Conservation (phyloP, 140 eudicot genomes). For the Stevia rebaudiana region DNA sequence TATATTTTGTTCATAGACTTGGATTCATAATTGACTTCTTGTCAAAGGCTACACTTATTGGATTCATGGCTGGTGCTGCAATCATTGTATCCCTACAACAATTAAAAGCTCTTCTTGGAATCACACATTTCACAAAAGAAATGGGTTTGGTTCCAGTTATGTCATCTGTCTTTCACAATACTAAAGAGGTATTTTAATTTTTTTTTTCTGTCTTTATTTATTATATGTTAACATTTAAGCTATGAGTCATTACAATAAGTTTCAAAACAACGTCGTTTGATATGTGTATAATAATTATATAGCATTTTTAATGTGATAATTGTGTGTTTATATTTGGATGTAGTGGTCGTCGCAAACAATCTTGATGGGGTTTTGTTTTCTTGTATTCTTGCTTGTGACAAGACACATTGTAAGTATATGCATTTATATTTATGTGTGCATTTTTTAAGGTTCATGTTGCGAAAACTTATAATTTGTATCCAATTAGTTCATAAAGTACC, state of each 20-base stretch:
- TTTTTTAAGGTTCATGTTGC: too few species aligned
- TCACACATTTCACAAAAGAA: slow-evolving; percentile 80
- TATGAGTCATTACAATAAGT: background rate
- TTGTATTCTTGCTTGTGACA: slow-evolving; percentile 51
- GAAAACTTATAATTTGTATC: background rate
- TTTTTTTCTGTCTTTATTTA: too few species aligned
- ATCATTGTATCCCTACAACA: slow-evolving; percentile 92
- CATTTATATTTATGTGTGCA: too few species aligned
- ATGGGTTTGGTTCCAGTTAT: slow-evolving; percentile 88
- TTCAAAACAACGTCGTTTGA: background rate
- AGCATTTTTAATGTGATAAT: too few species aligned
- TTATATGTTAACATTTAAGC: too few species aligned
- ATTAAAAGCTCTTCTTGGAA: slow-evolving; percentile 88
- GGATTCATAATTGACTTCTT: slow-evolving; percentile 94
- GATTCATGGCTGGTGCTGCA: slow-evolving; percentile 99
- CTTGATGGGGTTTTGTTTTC: slow-evolving; percentile 73
- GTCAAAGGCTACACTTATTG: slow-evolving; percentile 87
- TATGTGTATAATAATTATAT: background rate
- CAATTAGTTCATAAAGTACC: too few species aligned
- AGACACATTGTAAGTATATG: slow-evolving; percentile 71
- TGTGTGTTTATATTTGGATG: too few species aligned
- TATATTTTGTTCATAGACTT: slow-evolving; percentile 73
- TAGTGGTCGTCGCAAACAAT: slow-evolving; percentile 99
- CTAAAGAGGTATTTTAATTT: too few species aligned
- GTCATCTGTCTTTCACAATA: slow-evolving; percentile 48